These are phyloP conservation scores for Eimeria acervulina DNA, from an alignment of 169 alveolate genomes.

Conservation along the genomic window DNA sequence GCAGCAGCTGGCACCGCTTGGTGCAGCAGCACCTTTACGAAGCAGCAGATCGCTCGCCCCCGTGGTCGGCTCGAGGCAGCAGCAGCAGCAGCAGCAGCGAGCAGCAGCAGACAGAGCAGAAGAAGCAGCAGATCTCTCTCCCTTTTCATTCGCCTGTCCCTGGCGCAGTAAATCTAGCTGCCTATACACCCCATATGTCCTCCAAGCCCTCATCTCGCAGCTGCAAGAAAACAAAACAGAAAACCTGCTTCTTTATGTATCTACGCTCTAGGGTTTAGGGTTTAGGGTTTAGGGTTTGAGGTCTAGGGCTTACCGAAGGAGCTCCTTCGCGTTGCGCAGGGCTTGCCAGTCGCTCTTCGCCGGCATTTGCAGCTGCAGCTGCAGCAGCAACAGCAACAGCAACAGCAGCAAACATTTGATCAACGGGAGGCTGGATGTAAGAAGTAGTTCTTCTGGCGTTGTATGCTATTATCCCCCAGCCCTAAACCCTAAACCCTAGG, in stretches of 20 bases:
- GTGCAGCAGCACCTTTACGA: not conserved
- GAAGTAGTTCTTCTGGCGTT: not conserved
- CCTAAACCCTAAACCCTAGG: too few species aligned
- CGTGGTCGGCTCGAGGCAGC: not conserved
- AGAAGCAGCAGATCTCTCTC: not conserved
- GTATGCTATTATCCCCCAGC: not conserved
- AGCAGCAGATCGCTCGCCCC: too few species aligned
- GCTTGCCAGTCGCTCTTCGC: constrained; percentile 28
- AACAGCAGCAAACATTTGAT: not conserved
- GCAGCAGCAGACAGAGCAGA: not conserved
- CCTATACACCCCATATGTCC: not conserved
- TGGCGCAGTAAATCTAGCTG: not conserved
- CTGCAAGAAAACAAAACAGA: not conserved
- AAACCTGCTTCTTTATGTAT: not conserved
- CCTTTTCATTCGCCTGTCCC: too few species aligned
- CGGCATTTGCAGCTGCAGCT: not conserved
- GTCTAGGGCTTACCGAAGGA: not conserved
- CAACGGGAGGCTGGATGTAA: not conserved
- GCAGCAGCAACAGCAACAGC: constrained; percentile 21
- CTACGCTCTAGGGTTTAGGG: too few species aligned
- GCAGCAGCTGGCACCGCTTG: not conserved
- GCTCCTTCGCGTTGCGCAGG: not conserved
- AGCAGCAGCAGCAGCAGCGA: constrained; percentile 29
- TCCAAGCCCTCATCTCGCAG: not conserved
- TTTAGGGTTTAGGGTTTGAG: not conserved